Conservation (phyloP, 2,329 filamentous ascomycete genomes). For the Colletotrichum orbiculare region DNA sequence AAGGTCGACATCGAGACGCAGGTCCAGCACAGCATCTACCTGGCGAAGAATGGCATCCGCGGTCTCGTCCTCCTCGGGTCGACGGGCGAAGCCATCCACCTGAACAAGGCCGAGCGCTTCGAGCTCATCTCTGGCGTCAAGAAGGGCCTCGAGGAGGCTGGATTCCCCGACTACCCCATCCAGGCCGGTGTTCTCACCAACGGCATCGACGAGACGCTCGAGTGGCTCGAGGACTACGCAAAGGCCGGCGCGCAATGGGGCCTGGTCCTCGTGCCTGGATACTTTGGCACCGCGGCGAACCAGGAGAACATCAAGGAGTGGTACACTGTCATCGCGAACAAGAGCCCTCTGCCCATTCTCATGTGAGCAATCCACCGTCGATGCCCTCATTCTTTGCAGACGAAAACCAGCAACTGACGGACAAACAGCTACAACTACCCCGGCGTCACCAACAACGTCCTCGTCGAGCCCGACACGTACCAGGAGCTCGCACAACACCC, state of each 20-base stretch:
- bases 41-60: slow-evolving; percentile 67
- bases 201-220: slow-evolving; percentile 64
- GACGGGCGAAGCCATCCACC: slow-evolving; percentile 72
- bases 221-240: slow-evolving; percentile 65
- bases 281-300: slow-evolving; percentile 68
- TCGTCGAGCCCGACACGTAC: slow-evolving; percentile 69
- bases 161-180: slow-evolving; percentile 69
- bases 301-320: slow-evolving; percentile 70
- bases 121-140: slow-evolving; percentile 65
- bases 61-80: slow-evolving; percentile 72
- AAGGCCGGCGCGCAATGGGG: slow-evolving; percentile 71
- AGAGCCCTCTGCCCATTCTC: slow-evolving; percentile 68
- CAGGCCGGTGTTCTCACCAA: slow-evolving; percentile 64
- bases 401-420: neutral
- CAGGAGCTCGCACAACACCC: slow-evolving; percentile 66
- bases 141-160: slow-evolving; percentile 63
- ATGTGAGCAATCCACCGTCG: slow-evolving; percentile 55
- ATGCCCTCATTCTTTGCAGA: neutral
- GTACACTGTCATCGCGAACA: slow-evolving; percentile 70
- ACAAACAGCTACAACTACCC: slow-evolving; percentile 65
- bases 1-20: slow-evolving; percentile 69
- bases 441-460: slow-evolving; percentile 72
- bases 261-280: slow-evolving; percentile 71
- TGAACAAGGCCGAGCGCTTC: slow-evolving; percentile 66
- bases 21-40: slow-evolving; percentile 66